These are phyloP conservation scores for Coemansia sp. DNA, from an alignment of 192 early-diverging fungal species.

Conservation along the genomic window DNA sequence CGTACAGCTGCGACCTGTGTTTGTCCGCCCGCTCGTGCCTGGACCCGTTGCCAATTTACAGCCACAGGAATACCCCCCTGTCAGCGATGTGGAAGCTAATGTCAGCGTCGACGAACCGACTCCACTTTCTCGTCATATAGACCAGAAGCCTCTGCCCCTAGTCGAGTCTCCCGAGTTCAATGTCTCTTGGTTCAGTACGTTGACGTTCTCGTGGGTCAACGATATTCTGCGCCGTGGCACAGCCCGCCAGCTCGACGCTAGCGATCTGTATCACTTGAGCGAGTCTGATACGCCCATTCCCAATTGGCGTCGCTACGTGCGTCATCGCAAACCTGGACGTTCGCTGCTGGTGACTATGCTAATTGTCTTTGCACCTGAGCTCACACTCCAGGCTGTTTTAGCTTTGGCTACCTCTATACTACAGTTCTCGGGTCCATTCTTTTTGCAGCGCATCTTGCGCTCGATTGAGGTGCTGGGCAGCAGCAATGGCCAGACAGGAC, in stretches of 20 bases:
- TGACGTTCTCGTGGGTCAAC: slow-evolving; percentile 60
- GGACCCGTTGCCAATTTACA: neutral
- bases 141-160: slow-evolving; percentile 8
- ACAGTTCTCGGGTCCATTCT: slow-evolving; percentile 53
- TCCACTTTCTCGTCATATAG: slow-evolving; percentile 9
- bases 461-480: slow-evolving; percentile 48
- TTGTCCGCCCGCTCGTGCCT: slow-evolving; percentile 3
- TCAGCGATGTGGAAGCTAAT: neutral
- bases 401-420: slow-evolving; percentile 30
- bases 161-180: slow-evolving; percentile 23
- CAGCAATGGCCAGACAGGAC: neutral
- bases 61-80: neutral
- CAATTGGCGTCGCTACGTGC: slow-evolving; percentile 26
- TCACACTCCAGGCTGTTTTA: slow-evolving; percentile 39
- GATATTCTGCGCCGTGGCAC: slow-evolving; percentile 57
- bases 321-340: slow-evolving; percentile 3
- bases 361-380: slow-evolving; percentile 35
- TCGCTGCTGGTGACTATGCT: slow-evolving; percentile 35
- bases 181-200: slow-evolving; percentile 14
- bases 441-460: slow-evolving; percentile 55
- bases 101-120: slow-evolving; percentile 6
- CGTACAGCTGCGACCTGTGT: slow-evolving; percentile 13
- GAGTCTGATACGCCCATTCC: slow-evolving; percentile 47
- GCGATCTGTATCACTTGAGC: slow-evolving; percentile 60
- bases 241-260: slow-evolving; percentile 50